phyloP scores from a whole-genome alignment of 805 yeast genomes.

The Aciculoconidium aculeatum region DNA sequence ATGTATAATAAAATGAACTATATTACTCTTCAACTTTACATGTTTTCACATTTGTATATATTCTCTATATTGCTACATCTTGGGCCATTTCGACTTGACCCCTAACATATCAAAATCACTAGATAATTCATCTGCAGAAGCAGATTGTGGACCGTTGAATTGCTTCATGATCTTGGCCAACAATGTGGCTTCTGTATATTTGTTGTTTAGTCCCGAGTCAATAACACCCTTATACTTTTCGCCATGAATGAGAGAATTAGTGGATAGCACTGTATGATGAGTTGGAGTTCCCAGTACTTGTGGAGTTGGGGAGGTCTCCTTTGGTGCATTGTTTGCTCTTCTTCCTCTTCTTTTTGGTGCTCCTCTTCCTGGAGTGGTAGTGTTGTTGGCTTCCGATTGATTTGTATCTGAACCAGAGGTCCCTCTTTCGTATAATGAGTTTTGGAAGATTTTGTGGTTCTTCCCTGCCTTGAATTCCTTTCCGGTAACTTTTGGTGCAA shows the following conservation, averaged over 20 bases:
- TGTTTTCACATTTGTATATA: constrained; percentile 1
- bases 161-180: constrained; percentile 40
- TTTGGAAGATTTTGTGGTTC: constrained; percentile 37
- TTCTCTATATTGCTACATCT: too few relatives aligned
- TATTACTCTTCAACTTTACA: background rate
- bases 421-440: constrained; percentile 28
- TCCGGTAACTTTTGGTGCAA: constrained; percentile 18
- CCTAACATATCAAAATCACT: constrained; percentile 34
- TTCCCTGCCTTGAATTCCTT: constrained; percentile 13
- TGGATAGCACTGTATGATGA: too few relatives aligned
- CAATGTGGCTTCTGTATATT: constrained; percentile 30
- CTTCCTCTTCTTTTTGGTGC: constrained; percentile 33
- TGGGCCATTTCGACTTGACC: constrained; percentile 33
- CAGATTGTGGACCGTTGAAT: constrained; percentile 34
- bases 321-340: constrained; percentile 21
- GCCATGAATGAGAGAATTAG: too few relatives aligned
- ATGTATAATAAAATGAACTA: too few relatives aligned
- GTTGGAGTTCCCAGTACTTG: too few relatives aligned
- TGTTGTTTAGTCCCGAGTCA: too few relatives aligned
- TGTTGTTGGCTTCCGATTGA: constrained; percentile 14
- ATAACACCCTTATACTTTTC: constrained; percentile 7
- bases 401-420: constrained; percentile 40
- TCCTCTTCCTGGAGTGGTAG: constrained; percentile 6
- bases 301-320: background rate
- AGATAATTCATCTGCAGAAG: constrained; percentile 25